Conservation (phyloP, 2,329 filamentous ascomycete genomes). For the Fusarium sp. region DNA sequence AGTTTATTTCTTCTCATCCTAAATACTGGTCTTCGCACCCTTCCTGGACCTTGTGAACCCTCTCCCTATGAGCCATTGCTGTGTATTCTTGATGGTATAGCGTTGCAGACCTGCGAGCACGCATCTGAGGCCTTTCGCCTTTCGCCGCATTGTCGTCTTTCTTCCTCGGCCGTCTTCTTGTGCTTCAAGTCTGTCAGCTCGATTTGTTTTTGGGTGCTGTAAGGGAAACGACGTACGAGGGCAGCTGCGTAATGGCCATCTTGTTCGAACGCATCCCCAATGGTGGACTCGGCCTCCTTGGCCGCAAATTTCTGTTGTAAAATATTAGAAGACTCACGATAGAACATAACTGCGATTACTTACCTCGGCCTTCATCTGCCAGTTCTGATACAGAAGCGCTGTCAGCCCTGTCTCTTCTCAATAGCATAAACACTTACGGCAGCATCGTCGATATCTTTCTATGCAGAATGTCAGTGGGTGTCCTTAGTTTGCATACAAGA, state of each 20-base stretch:
- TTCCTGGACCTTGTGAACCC: not conserved
- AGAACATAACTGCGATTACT: not conserved
- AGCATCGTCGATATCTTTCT: fast-evolving
- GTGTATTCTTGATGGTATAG: not conserved
- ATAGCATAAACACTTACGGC: not conserved
- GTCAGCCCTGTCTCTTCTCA: not conserved
- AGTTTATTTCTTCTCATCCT: not conserved
- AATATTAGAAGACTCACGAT: not conserved
- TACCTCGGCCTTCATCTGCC: fast-evolving
- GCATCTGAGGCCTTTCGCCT: not conserved
- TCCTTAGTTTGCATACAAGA: not conserved
- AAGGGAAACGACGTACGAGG: not conserved
- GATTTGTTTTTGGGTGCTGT: not conserved
- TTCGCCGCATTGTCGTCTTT: not conserved
- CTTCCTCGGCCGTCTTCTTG: not conserved
- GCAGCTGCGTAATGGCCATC: not conserved
- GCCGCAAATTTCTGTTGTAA: not conserved
- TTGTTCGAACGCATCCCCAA: too few relatives aligned
- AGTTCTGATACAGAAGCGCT: not conserved
- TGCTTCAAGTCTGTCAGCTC: not conserved
- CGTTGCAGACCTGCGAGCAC: not conserved
- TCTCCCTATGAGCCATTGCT: not conserved
- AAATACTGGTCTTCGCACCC: not conserved
- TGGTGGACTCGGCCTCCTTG: not conserved
- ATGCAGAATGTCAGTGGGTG: not conserved